Evolutionary conservation across 495 filamentous ascomycete genomes (phyloP).

Genomic region (Hypomontagnella monticulosa): DNA sequence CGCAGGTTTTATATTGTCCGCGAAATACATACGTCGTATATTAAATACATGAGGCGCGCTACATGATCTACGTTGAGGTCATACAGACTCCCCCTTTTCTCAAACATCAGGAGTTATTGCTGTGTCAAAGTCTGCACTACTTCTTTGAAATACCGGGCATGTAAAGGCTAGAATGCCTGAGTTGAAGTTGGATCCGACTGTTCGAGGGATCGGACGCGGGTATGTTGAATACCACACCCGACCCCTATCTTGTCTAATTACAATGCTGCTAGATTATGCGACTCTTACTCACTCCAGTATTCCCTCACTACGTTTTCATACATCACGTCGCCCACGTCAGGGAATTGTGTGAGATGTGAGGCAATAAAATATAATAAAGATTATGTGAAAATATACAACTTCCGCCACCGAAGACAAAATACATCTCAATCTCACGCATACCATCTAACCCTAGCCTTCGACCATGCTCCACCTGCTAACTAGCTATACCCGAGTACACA

Average conservation of each 20-base stretch:
- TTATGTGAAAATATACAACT: neutral
- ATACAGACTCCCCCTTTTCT: no score
- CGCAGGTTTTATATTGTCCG: no score
- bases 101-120: no score
- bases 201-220: neutral
- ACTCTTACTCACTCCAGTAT: neutral
- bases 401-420: neutral
- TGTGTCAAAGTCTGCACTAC: no score
- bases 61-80: no score
- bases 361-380: neutral
- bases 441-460: neutral
- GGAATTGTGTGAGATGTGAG: neutral
- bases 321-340: constrained; percentile 7
- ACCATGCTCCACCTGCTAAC: neutral
- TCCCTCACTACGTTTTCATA: neutral
- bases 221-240: constrained; percentile 8
- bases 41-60: no score
- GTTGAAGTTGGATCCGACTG: constrained; percentile 7
- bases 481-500: neutral
- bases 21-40: no score
- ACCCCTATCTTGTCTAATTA: neutral
- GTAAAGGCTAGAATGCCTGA: neutral
- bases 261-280: neutral
- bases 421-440: neutral
- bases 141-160: no score